Conservation (phyloP, 2,329 filamentous ascomycete species). For the Aspergillus hiratsukae region DNA sequence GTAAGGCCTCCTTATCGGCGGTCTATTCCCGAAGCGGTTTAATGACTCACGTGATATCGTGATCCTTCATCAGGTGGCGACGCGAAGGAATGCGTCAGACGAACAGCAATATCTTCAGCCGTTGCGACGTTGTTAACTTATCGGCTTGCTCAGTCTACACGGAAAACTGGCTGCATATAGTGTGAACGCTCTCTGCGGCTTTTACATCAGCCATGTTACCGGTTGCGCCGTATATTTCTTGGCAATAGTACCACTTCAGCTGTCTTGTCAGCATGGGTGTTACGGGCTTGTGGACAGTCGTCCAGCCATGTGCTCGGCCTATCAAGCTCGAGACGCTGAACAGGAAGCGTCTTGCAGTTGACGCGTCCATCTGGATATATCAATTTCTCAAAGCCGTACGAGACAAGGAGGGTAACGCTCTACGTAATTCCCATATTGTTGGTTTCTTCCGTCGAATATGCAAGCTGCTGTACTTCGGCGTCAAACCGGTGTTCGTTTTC, state of each 20-base stretch:
- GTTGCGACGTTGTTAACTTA: not conserved
- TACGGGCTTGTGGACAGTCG: slow-evolving; percentile 92
- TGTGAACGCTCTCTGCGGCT: not conserved
- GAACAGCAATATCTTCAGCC: not conserved
- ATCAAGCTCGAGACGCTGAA: slow-evolving; percentile 96
- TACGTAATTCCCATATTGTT: slow-evolving; percentile 92
- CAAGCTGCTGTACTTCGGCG: slow-evolving; percentile 94
- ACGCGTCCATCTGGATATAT: slow-evolving; percentile 99
- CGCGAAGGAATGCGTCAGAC: not conserved
- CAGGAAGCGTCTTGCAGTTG: slow-evolving; percentile 90
- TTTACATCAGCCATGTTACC: not conserved
- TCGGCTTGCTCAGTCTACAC: not conserved
- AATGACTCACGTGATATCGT: slow-evolving; percentile 18
- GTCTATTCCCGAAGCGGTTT: slow-evolving; percentile 14
- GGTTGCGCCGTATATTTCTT: not conserved
- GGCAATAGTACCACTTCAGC: not conserved
- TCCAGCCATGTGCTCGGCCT: slow-evolving; percentile 90
- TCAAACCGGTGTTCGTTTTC: slow-evolving; percentile 95
- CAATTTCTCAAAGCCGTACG: slow-evolving; percentile 98
- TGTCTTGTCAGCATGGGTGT: slow-evolving; percentile 70
- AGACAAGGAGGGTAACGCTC: slow-evolving; percentile 94
- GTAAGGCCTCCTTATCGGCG: slow-evolving; percentile 8
- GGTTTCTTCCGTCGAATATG: slow-evolving; percentile 98
- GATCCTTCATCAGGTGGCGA: slow-evolving; percentile 14
- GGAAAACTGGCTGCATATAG: not conserved